Percentiles rank a stretch among this genome's conserved stretches.
These are phyloP conservation scores for Phytophthora lateralis DNA, from an alignment of 352 stramenopile genomes.

Conservation along the genomic window DNA sequence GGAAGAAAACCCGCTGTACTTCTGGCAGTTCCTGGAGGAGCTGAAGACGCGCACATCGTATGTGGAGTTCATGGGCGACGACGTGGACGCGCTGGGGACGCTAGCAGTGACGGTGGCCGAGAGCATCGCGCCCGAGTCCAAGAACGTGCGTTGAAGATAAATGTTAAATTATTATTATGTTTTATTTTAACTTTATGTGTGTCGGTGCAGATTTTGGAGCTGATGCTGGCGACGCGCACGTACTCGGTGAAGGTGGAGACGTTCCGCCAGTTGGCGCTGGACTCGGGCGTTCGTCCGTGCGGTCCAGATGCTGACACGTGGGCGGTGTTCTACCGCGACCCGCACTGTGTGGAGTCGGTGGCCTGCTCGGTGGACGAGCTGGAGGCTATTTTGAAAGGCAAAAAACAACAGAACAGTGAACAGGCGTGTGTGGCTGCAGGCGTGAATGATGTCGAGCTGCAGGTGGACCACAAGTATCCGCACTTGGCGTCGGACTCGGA, in stretches of 20 bases:
- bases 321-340: slow-evolving; percentile 75
- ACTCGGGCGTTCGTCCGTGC: slow-evolving; percentile 68
- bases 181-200: slow-evolving; percentile 10
- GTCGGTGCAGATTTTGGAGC: slow-evolving; percentile 66
- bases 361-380: slow-evolving; percentile 67
- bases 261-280: slow-evolving; percentile 79
- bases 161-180: slow-evolving; percentile 13
- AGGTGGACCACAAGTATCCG: slow-evolving; percentile 78
- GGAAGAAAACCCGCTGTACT: slow-evolving; percentile 77
- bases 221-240: slow-evolving; percentile 75
- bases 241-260: slow-evolving; percentile 87
- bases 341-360: slow-evolving; percentile 63
- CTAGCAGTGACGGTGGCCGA: slow-evolving; percentile 63
- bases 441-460: slow-evolving; percentile 71
- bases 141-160: slow-evolving; percentile 48
- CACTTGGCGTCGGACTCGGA: slow-evolving; percentile 28
- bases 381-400: slow-evolving; percentile 31
- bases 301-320: slow-evolving; percentile 58
- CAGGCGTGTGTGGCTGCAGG: slow-evolving; percentile 65
- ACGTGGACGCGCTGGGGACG: slow-evolving; percentile 55
- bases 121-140: slow-evolving; percentile 59
- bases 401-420: slow-evolving; percentile 25
- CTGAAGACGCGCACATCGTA: slow-evolving; percentile 38
- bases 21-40: slow-evolving; percentile 76
- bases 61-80: slow-evolving; percentile 39